phyloP scores from a whole-genome alignment of 2,329 filamentous ascomycete genomes.

The Arthrocladium fulminans region DNA sequence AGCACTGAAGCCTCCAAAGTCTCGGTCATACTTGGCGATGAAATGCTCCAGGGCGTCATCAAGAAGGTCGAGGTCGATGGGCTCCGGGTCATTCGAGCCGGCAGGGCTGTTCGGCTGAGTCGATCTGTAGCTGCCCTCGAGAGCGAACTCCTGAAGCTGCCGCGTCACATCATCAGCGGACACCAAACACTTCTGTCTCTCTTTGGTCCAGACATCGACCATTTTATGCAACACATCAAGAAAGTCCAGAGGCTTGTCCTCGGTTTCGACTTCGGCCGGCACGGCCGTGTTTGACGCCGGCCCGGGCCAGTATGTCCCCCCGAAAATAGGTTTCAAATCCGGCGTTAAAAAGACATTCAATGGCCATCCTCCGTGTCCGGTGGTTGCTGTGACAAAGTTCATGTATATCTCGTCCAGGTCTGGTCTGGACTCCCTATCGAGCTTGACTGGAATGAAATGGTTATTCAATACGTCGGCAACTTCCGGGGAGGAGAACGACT shows the following conservation, averaged over 20 bases:
- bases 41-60: constrained; percentile 85
- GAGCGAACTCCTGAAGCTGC: constrained; percentile 77
- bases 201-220: constrained; percentile 64
- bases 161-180: constrained; percentile 74
- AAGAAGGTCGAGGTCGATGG: constrained; percentile 78
- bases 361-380: constrained; percentile 84
- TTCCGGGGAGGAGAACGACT: constrained; percentile 77
- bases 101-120: constrained; percentile 27
- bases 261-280: constrained; percentile 28
- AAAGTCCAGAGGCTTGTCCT: constrained; percentile 62
- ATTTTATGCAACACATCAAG: constrained; percentile 76
- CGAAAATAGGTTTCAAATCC: constrained; percentile 86
- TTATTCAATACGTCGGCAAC: constrained; percentile 76
- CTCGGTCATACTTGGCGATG: constrained; percentile 65
- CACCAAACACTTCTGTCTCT: constrained; percentile 71
- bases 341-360: constrained; percentile 95
- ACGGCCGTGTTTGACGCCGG: constrained; percentile 49
- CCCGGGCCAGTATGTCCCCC: constrained; percentile 90
- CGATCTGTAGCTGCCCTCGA: constrained; percentile 61
- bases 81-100: constrained; percentile 46
- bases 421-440: constrained; percentile 88
- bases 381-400: constrained; percentile 95
- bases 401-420: constrained; percentile 95
- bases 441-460: constrained; percentile 80
- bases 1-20: constrained; percentile 68